Base-by-base conservation (phyloP, 176 grass and related monocot genomes). In the Paspalum notatum region DNA sequence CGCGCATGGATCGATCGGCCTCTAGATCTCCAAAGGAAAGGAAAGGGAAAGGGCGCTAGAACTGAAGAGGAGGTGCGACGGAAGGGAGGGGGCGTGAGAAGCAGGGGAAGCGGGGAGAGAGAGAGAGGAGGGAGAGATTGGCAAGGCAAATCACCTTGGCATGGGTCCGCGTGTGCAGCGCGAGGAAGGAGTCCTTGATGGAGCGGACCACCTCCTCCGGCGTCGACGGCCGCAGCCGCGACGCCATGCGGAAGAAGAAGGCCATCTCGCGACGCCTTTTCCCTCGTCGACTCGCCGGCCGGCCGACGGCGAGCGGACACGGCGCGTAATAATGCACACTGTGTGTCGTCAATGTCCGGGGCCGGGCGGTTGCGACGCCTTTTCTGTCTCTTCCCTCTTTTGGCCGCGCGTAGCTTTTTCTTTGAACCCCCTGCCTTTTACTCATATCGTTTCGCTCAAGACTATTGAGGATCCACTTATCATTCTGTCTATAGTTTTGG, bases 171-270 rank as follows among this genome's bases (percentile, higher is more conserved):
- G 95, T 91, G 85, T 94, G 78, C 20, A 98, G 90, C 63, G 92
- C 88, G 77, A 94, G 89, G 79, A 98, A 91, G 58, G 91, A 91
- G 59, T 94, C 92, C 88, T 92, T 94, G 78, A 94, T 87, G 75
- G 85, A 85, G 66, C 62, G 82, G 32, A 90, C 95, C 64, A 87
- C 77, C 77, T 92, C 95, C 77, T 68, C 76, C 37, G 89, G 85
- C 72, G 85, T 87, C 64, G 87, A 78, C 54, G 89, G 73, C 48
- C 85, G 72, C 48, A 86, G 83, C 87, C 68, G 77, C 48, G 89
- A 83, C 38, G 93, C 87, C 24, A 88, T 87, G 72, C 89, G 90
- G 83, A 92, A 97, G 68, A 97, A 86, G 89, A 94, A 97, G 56
- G 91, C 64, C 94, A 94, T 92, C 68, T 59, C 10, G 74, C 25